Evolutionary conservation across 2,329 filamentous ascomycete genomes (phyloP).

Genomic region (Fusarium avenaceum): DNA sequence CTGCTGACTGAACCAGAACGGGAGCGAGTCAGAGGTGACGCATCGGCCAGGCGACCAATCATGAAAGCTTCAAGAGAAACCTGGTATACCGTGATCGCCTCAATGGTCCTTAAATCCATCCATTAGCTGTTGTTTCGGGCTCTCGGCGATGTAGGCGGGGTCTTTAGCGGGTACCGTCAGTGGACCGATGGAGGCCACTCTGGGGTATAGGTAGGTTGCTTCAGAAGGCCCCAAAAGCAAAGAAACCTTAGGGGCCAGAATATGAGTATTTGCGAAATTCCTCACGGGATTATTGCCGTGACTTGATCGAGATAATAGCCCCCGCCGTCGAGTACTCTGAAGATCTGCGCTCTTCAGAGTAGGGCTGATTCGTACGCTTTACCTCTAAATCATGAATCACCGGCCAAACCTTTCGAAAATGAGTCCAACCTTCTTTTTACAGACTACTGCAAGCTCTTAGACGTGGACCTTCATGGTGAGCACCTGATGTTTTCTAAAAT

Average conservation of each 20-base stretch:
- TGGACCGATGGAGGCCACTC: conserved; percentile 2
- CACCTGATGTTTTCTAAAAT: neutral
- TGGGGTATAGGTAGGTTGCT: neutral
- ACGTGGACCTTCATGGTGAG: neutral
- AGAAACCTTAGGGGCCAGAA: neutral
- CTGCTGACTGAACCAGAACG: conserved; percentile 25
- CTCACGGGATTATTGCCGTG: too few species aligned
- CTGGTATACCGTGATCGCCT: conserved; percentile 40
- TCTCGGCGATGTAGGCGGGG: conserved; percentile 5
- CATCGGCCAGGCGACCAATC: conserved; percentile 48
- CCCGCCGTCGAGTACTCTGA: too few species aligned
- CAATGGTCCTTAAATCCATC: conserved; percentile 31
- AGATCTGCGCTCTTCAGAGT: neutral
- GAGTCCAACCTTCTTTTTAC: neutral
- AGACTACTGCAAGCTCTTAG: neutral
- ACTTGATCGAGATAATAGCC: neutral
- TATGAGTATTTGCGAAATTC: neutral
- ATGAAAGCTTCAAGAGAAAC: conserved; percentile 28
- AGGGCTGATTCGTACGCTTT: neutral
- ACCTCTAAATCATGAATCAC: neutral
- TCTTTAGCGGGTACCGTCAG: conserved; percentile 10
- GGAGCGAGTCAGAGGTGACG: conserved; percentile 48
- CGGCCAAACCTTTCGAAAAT: neutral
- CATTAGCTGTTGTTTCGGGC: neutral
- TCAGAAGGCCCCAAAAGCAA: neutral